Evolutionary conservation across 805 yeast species (phyloP), one percentile per base, ranked within the genome.

Genomic region (Komagataella phaffii): DNA sequence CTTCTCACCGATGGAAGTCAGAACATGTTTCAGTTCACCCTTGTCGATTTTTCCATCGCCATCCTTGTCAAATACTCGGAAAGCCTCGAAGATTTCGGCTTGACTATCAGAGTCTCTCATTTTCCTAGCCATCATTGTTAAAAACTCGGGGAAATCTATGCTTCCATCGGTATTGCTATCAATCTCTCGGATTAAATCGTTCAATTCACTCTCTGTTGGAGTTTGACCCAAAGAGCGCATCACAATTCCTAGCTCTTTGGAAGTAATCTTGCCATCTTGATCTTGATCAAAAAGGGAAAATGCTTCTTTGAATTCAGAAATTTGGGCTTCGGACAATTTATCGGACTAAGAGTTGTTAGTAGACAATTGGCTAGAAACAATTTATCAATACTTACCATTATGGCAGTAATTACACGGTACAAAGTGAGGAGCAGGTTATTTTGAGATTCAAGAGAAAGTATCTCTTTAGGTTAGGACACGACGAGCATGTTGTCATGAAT

Each of bases 161-260:
- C 80, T 76, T 45, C 96, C 96, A 70, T 93, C 95, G 60, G 91
- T 91, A 72, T 93, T 93, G 55, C 85, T 84, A 68, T 93, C 99
- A 51, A 93, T 95, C 71, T 93, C 99, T 67, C 91, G 91, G 75
- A 93, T 88, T 85, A 93, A 82, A 66, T 93, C 99, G 52, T 93
- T 86, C 61, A 93, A 84, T 69, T 93, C 99, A 58, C 89, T 82
- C 69, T 93, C 98, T 50, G 95, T 83, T 44, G 99, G 99, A 63
- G 91, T 91, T 69, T 89, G 93, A 50, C 99, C 99, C 64, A 93
- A 76, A n/a, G 97, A 88, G 72, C 99, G 85, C 99, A 93, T 93
- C 51, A 93, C 99, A 3, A 96, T 89, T 57, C 98, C 97, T 59
- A 93, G 77, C 71, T 93, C 99, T 63, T 87, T 80, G 60, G 96